A percentile compares a stretch with the other conserved stretches of the same genome.
phyloP scores from a whole-genome alignment of 2,329 filamentous ascomycete genomes.

The Alternaria brassicicola region DNA sequence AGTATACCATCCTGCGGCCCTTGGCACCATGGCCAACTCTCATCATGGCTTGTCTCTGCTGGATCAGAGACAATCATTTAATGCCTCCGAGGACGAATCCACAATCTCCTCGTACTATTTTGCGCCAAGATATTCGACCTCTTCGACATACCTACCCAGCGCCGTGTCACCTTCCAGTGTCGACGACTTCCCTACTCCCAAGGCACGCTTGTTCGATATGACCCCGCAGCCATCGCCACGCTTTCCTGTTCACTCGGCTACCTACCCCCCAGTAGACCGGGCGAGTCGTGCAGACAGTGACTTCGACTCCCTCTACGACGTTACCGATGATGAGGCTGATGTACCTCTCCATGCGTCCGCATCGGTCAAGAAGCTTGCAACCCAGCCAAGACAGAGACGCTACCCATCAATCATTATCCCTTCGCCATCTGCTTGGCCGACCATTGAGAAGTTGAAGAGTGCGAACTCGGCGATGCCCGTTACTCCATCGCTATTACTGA shows the following conservation, averaged over 20 bases:
- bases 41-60: constrained; percentile 55
- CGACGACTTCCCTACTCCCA: constrained; percentile 73
- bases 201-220: constrained; percentile 66
- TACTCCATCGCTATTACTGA: constrained; percentile 62
- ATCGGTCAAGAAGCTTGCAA: constrained; percentile 54
- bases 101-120: constrained; percentile 47
- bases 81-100: constrained; percentile 62
- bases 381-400: constrained; percentile 52
- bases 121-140: constrained; percentile 44
- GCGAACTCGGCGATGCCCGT: constrained; percentile 61
- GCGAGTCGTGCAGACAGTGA: constrained; percentile 71
- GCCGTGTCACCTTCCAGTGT: constrained; percentile 53
- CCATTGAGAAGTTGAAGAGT: constrained; percentile 60
- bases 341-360: constrained; percentile 59
- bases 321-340: constrained; percentile 75
- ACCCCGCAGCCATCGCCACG: constrained; percentile 54
- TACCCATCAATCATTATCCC: constrained; percentile 66
- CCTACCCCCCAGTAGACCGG: constrained; percentile 63
- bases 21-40: constrained; percentile 34
- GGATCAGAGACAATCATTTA: constrained; percentile 64
- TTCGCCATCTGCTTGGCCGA: constrained; percentile 62
- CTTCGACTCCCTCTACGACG: constrained; percentile 87
- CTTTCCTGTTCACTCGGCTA: constrained; percentile 51
- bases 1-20: constrained; percentile 52
- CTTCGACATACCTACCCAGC: constrained; percentile 39